These are phyloP conservation scores for Aureobasidium mangrovei DNA, from an alignment of 2,329 filamentous ascomycete genomes.

Conservation along the genomic window DNA sequence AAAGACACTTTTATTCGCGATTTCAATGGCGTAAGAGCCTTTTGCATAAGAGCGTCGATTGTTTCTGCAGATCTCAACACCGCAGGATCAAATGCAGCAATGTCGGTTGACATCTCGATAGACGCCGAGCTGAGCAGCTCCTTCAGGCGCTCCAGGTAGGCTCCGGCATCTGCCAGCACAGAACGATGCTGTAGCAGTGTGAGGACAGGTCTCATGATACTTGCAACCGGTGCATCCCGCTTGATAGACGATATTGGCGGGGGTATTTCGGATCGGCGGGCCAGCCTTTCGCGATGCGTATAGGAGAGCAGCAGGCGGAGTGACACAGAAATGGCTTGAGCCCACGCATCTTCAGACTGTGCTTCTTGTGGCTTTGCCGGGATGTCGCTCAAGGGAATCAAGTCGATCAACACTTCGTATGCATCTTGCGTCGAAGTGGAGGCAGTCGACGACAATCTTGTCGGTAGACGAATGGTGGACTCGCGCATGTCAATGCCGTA, in stretches of 20 bases:
- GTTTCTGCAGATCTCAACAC: slow-evolving; percentile 4
- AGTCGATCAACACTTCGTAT: slow-evolving; percentile 45
- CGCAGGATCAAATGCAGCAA: slow-evolving; percentile 15
- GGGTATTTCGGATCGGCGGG: slow-evolving; percentile 57
- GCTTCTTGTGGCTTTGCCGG: slow-evolving; percentile 19
- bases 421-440: not conserved
- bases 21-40: slow-evolving; percentile 11
- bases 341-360: slow-evolving; percentile 38
- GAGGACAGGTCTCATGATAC: slow-evolving; percentile 52
- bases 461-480: slow-evolving; percentile 29
- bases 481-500: slow-evolving; percentile 59
- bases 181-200: slow-evolving; percentile 44
- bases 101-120: slow-evolving; percentile 12
- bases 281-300: slow-evolving; percentile 67
- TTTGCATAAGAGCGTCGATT: slow-evolving; percentile 16
- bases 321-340: slow-evolving; percentile 56
- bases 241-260: slow-evolving; percentile 45
- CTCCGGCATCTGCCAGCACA: slow-evolving; percentile 29
- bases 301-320: slow-evolving; percentile 71
- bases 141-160: slow-evolving; percentile 22
- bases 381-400: slow-evolving; percentile 48
- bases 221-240: slow-evolving; percentile 42
- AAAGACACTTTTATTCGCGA: slow-evolving; percentile 1
- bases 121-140: slow-evolving; percentile 17
- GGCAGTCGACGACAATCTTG: slow-evolving; percentile 10